Evolutionary conservation across 306 rosid genomes (phyloP).

Genomic region (Prinsepia uniflora): DNA sequence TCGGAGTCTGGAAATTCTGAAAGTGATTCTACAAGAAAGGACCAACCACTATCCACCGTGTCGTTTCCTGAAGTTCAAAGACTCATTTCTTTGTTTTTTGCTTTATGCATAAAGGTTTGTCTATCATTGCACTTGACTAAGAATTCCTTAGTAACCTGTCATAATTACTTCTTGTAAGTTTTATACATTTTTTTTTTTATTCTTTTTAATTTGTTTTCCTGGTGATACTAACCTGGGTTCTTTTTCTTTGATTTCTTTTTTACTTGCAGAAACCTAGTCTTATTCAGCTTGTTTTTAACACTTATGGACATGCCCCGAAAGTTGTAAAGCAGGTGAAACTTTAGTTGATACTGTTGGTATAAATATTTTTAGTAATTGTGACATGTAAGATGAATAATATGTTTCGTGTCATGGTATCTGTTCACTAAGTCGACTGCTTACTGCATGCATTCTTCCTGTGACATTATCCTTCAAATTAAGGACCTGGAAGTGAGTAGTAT

Average conservation of each 20-base stretch:
- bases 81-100: constrained; percentile 79
- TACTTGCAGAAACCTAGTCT: constrained; percentile 80
- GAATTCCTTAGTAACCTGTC: not conserved
- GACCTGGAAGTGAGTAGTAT: not conserved
- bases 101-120: constrained; percentile 87
- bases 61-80: constrained; percentile 80
- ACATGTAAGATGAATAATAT: not conserved
- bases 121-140: constrained; percentile 16
- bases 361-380: not conserved
- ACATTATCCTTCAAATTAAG: not conserved
- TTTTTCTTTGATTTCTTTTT: not conserved
- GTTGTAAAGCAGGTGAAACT: constrained; percentile 72
- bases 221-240: constrained; percentile 14
- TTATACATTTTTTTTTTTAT: too few relatives aligned
- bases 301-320: constrained; percentile 62
- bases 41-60: constrained; percentile 42
- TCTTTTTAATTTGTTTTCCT: not conserved
- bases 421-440: too few relatives aligned
- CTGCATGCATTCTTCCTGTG: not conserved
- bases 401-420: not conserved
- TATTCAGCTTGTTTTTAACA: constrained; percentile 74
- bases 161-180: not conserved
- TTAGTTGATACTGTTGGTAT: not conserved
- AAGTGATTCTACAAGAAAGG: constrained; percentile 43
- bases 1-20: constrained; percentile 58